Base-by-base conservation (phyloP, 2,329 filamentous ascomycete species). In the Penicillium sp. region DNA sequence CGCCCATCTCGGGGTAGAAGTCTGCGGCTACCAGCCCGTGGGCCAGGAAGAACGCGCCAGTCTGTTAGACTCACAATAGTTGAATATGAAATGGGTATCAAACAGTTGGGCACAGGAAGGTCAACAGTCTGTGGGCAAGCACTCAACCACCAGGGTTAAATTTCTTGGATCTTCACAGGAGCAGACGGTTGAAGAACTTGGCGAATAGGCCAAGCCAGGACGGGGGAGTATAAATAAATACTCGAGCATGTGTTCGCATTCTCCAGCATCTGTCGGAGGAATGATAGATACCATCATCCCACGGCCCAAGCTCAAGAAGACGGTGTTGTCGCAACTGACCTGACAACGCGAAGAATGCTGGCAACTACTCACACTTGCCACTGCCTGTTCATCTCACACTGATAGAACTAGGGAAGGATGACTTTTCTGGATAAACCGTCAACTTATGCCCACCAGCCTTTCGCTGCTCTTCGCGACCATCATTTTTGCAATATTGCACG, bases 291-390 rank as follows among this genome's bases (percentile, higher is more conserved):
- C 47, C 48, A 48, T 39, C 39, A 26, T 39, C 25, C 34, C 31
- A 38, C 26, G 35, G 36, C 26, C 19, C 31, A 43, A 43, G 27
- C 33, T 39, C 23, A 27, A 15, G 23, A 7, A 23, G 16, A 33
- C 19, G 4, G 30, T 7, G 17, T n/a, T 23, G 23, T 9, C 20
- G 33, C 19, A 19, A 38, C 19, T 26, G 19, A 36, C 48, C 36
- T 41, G 40, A 50, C 48, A 54, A 55, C 54, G 47, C 39, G 43
- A 53, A 32, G 54, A 57, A 57, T 57, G 54, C 29, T 37, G 33
- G n/a, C 17, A 30, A 29, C 36, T 40, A 41, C 11, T 14, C 19
- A 30, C 13, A 25, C 20, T 35, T 45, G 11, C 34, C 33, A 36
- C 17, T 14, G 16, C 2, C 6, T 9, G 8, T 32, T 19, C 16